Evolutionary conservation across 2,329 filamentous ascomycete genomes (phyloP).

Genomic region (Sarocladium oryzae): DNA sequence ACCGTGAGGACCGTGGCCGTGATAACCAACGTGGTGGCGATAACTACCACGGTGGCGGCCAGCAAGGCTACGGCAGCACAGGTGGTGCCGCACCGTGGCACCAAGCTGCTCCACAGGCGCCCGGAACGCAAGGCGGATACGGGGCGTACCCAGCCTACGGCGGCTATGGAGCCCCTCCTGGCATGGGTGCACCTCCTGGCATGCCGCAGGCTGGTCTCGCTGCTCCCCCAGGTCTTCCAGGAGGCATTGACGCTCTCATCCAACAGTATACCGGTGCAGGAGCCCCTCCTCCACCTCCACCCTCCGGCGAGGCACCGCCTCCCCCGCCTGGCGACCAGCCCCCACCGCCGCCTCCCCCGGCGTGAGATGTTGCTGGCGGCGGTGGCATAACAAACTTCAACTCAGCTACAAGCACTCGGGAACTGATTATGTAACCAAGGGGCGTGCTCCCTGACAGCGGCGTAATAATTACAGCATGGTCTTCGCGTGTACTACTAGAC

Average conservation of each 20-base stretch:
- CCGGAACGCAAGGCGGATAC: constrained; percentile 51
- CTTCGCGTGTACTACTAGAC: constrained; percentile 1
- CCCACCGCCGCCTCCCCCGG: constrained; percentile 57
- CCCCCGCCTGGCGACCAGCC: constrained; percentile 58
- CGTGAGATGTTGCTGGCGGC: constrained; percentile 24
- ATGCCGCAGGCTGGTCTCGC: constrained; percentile 39
- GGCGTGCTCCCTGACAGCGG: background rate
- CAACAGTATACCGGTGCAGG: constrained; percentile 53
- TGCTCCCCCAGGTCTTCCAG: constrained; percentile 45
- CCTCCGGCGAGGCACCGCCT: constrained; percentile 51
- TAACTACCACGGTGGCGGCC: constrained; percentile 19
- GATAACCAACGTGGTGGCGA: constrained; percentile 23
- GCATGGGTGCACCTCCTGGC: constrained; percentile 35
- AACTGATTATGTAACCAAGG: background rate
- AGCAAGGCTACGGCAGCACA: constrained; percentile 20
- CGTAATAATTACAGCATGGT: constrained; percentile 1
- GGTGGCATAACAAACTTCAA: background rate
- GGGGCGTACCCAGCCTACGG: constrained; percentile 41
- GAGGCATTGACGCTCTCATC: constrained; percentile 55
- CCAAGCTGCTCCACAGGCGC: constrained; percentile 33
- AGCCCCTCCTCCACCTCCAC: constrained; percentile 52
- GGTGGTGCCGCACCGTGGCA: constrained; percentile 41
- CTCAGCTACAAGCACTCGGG: background rate
- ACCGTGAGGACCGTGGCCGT: constrained; percentile 43
- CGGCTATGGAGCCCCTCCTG: constrained; percentile 48